Base-by-base conservation (phyloP, 805 yeast species). In the Starmerella bombicola region DNA sequence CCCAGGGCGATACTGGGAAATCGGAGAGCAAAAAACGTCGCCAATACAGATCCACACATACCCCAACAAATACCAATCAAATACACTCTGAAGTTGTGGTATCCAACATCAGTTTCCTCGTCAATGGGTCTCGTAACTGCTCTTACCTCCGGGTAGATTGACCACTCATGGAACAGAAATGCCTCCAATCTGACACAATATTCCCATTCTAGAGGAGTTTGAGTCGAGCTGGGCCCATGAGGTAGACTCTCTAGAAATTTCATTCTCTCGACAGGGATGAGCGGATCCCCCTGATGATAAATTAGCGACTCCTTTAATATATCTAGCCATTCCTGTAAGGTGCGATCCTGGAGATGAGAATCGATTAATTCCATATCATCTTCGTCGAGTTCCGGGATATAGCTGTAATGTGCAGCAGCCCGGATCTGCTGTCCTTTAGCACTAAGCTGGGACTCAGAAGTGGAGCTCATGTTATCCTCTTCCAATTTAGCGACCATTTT, bases 91-190 rank as follows among this genome's bases (percentile, higher is more conserved):
- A 71, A 48, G 5, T 74, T 71, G 38, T 74, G 76, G 33, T 60
- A 62, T 32, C 59, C 62, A 1, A 67, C 66, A 15, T 49, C 42
- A 5, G 47, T 66, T 64, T 33, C 39, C 41, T 73, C 76, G 48
- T 73, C 78, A 31, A 53, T 60, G 1, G 76, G 70, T 25, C 67
- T 69, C 3, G 71, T 67, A 22, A 73, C 70, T 5, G 78, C 68
- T 20, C 80, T 58, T n/a, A 75, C 75, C 52, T 75, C 79, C 2
- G 78, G 76, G 47, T 74, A 74, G 2, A 77, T 76, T 1, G 78
- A 72, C 55, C 67, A 69, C 44, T 53, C 58, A 30, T 46, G 42
- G 30, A 60, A 58, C 29, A 70, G 50, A 17, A 64, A 66, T 2
- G 74, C 74, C 43, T 68, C 67, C 22, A 65, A 53, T 37, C 57